phyloP scores from a whole-genome alignment of 257 asterid genomes.

The Solanum pinnatisectum region DNA sequence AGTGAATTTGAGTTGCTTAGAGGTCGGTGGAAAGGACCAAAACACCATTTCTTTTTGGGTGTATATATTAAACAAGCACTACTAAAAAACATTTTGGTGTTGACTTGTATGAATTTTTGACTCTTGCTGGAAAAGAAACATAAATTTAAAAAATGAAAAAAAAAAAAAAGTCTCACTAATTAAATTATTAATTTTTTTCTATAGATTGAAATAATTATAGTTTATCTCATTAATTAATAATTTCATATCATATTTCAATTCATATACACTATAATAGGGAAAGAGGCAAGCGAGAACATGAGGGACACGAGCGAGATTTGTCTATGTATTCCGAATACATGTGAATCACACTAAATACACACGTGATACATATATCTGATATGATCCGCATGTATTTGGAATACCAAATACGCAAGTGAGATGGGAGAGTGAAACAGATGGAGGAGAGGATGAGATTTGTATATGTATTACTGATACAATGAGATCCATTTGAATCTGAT shows the following conservation, averaged over 20 bases:
- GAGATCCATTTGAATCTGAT: too few species aligned
- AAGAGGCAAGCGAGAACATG: not conserved
- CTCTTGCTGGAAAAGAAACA: not conserved
- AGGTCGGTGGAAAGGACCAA: conserved; percentile 26
- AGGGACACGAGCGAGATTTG: not conserved
- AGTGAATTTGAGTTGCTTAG: conserved; percentile 31
- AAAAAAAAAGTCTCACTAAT: too few species aligned
- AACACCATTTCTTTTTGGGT: conserved; percentile 8
- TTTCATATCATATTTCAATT: too few species aligned
- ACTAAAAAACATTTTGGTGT: not conserved
- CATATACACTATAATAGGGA: too few species aligned
- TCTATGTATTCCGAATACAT: too few species aligned
- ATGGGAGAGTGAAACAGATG: too few species aligned
- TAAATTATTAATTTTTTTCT: too few species aligned
- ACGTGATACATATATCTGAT: too few species aligned
- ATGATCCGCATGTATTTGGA: not conserved
- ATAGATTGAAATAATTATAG: too few species aligned
- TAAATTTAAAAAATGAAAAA: not conserved
- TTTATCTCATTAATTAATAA: too few species aligned
- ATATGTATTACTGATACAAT: too few species aligned
- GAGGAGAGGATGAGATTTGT: not conserved
- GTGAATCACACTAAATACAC: too few species aligned
- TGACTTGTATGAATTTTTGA: not conserved
- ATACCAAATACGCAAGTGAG: not conserved
- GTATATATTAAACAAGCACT: not conserved